A percentile compares a stretch with the other conserved stretches of the same genome.
These are phyloP conservation scores for Fusarium virguliforme DNA, from an alignment of 2,329 filamentous ascomycete species.

Conservation along the genomic window DNA sequence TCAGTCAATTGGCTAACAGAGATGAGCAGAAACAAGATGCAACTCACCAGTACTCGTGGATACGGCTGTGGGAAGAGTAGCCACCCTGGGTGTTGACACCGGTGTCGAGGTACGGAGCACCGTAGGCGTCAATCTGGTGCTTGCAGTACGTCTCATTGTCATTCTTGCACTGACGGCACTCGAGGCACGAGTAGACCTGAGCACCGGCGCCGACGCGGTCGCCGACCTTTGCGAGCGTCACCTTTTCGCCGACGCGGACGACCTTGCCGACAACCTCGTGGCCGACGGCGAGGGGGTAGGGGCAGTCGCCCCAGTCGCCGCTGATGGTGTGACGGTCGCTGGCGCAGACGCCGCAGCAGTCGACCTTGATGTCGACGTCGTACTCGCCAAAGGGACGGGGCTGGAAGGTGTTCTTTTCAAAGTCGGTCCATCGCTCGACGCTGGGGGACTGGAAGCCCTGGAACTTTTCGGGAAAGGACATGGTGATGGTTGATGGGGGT, in stretches of 20 bases:
- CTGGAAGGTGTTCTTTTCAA: conserved; percentile 82
- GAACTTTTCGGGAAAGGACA: conserved; percentile 74
- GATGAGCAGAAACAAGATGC: conserved; percentile 39
- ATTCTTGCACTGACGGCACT: conserved; percentile 60
- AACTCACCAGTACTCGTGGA: conserved; percentile 63
- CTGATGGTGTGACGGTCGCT: conserved; percentile 81
- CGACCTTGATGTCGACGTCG: conserved; percentile 90
- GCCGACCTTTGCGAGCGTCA: conserved; percentile 67
- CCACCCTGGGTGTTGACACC: conserved; percentile 75
- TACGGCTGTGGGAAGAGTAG: conserved; percentile 58
- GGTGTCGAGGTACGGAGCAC: conserved; percentile 64
- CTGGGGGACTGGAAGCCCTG: conserved; percentile 73
- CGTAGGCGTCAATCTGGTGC: conserved; percentile 65
- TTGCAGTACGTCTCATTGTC: conserved; percentile 62
- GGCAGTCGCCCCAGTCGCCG: conserved; percentile 77
- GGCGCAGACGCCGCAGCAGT: conserved; percentile 83
- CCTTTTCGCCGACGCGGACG: conserved; percentile 72
- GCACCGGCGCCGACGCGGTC: conserved; percentile 74
- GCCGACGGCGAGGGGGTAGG: conserved; percentile 77
- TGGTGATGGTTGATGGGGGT: conserved; percentile 47
- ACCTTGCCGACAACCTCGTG: conserved; percentile 82
- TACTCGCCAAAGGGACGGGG: conserved; percentile 90
- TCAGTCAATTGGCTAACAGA: conserved; percentile 20
- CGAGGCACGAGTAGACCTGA: conserved; percentile 69
- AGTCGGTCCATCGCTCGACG: conserved; percentile 70